A percentile compares a stretch with the other conserved stretches of the same genome.
Evolutionary conservation across 2,329 filamentous ascomycete genomes (phyloP).

Genomic region (Fusarium cicatricum): DNA sequence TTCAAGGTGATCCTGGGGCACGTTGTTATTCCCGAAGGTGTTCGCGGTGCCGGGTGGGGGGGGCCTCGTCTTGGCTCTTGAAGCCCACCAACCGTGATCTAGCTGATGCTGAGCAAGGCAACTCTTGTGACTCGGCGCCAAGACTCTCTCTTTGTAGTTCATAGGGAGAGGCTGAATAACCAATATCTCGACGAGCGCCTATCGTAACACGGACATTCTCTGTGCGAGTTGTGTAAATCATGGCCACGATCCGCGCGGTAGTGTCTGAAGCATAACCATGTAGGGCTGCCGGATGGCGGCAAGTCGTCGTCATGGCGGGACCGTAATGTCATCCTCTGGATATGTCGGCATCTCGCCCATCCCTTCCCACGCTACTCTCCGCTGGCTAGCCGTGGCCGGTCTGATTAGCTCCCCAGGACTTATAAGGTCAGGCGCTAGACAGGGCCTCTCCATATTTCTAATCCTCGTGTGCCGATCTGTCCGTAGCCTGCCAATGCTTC

Average conservation of each 20-base stretch:
- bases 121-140: constrained; percentile 23
- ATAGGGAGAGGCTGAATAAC: background rate
- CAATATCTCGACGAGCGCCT: background rate
- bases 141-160: constrained; percentile 7
- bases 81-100: constrained; percentile 18
- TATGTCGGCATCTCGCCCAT: constrained; percentile 41
- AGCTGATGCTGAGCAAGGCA: constrained; percentile 8
- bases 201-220: background rate
- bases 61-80: constrained; percentile 24
- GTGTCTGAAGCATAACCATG: background rate
- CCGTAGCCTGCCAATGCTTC: constrained; percentile 31
- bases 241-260: background rate
- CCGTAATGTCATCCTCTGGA: constrained; percentile 30
- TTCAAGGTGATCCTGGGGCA: constrained; percentile 37
- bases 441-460: constrained; percentile 39
- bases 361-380: background rate
- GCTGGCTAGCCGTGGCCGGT: constrained; percentile 7
- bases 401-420: constrained; percentile 1
- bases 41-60: constrained; percentile 41
- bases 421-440: constrained; percentile 30
- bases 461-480: constrained; percentile 42
- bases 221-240: background rate
- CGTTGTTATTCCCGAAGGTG: constrained; percentile 40
- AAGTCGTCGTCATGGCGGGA: constrained; percentile 33
- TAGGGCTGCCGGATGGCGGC: background rate